A percentile compares a stretch with the other conserved stretches of the same genome.
These are phyloP conservation scores for Polytolypa hystricis DNA, from an alignment of 2,329 filamentous ascomycete species.

Conservation along the genomic window DNA sequence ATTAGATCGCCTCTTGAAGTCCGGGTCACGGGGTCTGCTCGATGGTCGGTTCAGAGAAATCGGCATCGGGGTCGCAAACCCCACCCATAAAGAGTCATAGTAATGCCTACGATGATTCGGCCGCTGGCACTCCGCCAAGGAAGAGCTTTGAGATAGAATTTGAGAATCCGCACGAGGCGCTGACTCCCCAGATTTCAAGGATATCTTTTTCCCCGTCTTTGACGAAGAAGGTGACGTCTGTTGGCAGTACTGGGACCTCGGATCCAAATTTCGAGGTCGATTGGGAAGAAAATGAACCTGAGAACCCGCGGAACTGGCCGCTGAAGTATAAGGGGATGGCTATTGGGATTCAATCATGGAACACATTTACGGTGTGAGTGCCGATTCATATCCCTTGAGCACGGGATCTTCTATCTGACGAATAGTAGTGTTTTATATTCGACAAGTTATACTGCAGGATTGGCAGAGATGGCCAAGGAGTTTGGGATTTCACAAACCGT, in stretches of 20 bases:
- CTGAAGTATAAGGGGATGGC: constrained; percentile 46
- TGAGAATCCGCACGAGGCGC: constrained; percentile 13
- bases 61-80: constrained; percentile 14
- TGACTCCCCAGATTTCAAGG: constrained; percentile 18
- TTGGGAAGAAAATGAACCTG: constrained; percentile 51
- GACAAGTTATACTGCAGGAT: constrained; percentile 65
- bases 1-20: no score
- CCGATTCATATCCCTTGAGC: neutral
- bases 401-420: constrained; percentile 6
- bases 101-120: constrained; percentile 2
- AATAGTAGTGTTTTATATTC: constrained; percentile 54
- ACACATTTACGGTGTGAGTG: constrained; percentile 43
- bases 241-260: constrained; percentile 34
- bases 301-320: constrained; percentile 60
- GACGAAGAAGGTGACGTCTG: constrained; percentile 33
- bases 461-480: constrained; percentile 56
- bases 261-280: constrained; percentile 61
- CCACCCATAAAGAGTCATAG: constrained; percentile 10
- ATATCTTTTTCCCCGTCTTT: constrained; percentile 24
- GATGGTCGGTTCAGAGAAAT: constrained; percentile 16
- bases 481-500: constrained; percentile 50
- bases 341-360: constrained; percentile 46
- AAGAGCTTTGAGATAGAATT: constrained; percentile 8
- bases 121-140: constrained; percentile 18
- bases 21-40: no score